Conservation (phyloP, 805 yeast species). For the Candida schatavii region DNA sequence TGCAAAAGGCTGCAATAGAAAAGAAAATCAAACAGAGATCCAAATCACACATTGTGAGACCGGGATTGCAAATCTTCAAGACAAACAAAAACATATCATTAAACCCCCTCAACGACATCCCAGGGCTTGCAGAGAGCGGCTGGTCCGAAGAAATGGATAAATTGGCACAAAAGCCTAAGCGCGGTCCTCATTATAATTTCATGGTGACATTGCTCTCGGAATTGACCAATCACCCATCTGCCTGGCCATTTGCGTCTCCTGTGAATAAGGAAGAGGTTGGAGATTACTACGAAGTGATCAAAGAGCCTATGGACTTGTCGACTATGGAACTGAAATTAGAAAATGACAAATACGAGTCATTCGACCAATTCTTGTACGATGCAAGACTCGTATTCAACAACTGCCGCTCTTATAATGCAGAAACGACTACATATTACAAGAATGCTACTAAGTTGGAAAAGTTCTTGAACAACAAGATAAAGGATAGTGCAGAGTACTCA, state of each 20-base stretch:
- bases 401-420: constrained; percentile 90
- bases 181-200: constrained; percentile 91
- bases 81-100: constrained; percentile 42
- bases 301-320: constrained; percentile 96
- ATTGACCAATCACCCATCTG: constrained; percentile 89
- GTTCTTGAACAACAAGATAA: constrained; percentile 75
- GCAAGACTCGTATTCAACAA: constrained; percentile 82
- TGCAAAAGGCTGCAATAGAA: constrained; percentile 90
- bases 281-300: constrained; percentile 92
- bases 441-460: constrained; percentile 93
- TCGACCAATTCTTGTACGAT: constrained; percentile 91
- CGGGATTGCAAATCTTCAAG: constrained; percentile 75
- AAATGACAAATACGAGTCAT: constrained; percentile 83
- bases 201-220: constrained; percentile 89
- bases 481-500: constrained; percentile 90
- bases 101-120: constrained; percentile 78
- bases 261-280: constrained; percentile 93
- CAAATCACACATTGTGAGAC: constrained; percentile 73
- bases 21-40: constrained; percentile 78
- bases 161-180: constrained; percentile 88
- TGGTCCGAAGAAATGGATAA: constrained; percentile 99
- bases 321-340: constrained; percentile 94
- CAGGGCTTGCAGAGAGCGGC: constrained; percentile 90
- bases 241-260: constrained; percentile 97
- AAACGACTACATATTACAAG: constrained; percentile 90